Conservation (phyloP, 2,329 filamentous ascomycete genomes). For the Xylariaceae sp. region DNA sequence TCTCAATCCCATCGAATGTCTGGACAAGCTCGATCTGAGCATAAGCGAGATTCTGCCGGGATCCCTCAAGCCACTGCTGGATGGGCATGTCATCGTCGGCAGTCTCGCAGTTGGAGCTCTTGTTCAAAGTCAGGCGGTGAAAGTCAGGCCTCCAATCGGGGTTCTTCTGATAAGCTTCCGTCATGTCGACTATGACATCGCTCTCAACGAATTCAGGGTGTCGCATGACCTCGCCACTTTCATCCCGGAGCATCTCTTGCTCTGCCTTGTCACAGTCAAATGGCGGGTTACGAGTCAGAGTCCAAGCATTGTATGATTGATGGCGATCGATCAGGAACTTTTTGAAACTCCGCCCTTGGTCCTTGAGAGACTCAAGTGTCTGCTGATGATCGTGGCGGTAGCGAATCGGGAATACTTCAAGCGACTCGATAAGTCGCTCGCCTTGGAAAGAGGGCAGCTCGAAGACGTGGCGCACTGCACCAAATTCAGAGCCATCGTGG, state of each 20-base stretch:
- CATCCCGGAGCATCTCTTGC: conserved; percentile 29
- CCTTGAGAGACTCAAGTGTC: conserved; percentile 31
- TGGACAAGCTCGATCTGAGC: conserved; percentile 35
- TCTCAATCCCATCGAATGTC: conserved; percentile 34
- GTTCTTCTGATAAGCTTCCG: conserved; percentile 37
- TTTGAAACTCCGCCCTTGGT: conserved; percentile 33
- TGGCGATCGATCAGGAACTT: conserved; percentile 34
- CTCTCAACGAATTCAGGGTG: conserved; percentile 40
- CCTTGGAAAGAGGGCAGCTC: conserved; percentile 35
- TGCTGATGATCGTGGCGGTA: conserved; percentile 34
- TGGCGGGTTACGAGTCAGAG: conserved; percentile 36
- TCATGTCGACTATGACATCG: conserved; percentile 41
- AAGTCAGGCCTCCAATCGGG: conserved; percentile 35
- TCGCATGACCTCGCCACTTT: conserved; percentile 30
- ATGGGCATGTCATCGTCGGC: conserved; percentile 35
- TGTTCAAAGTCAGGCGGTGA: conserved; percentile 28
- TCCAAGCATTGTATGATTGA: conserved; percentile 41
- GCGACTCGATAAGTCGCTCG: conserved; percentile 35
- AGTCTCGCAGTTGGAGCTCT: conserved; percentile 29
- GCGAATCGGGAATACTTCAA: conserved; percentile 38
- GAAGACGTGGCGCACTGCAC: conserved; percentile 36
- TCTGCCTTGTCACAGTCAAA: conserved; percentile 25
- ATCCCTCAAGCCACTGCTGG: conserved; percentile 35
- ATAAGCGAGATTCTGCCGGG: conserved; percentile 29
- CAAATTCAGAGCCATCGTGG: conserved; percentile 37